Percentiles rank a stretch among this genome's conserved stretches.
These are phyloP conservation scores for Candida qinlingensis DNA, from an alignment of 805 yeast species.

Conservation along the genomic window DNA sequence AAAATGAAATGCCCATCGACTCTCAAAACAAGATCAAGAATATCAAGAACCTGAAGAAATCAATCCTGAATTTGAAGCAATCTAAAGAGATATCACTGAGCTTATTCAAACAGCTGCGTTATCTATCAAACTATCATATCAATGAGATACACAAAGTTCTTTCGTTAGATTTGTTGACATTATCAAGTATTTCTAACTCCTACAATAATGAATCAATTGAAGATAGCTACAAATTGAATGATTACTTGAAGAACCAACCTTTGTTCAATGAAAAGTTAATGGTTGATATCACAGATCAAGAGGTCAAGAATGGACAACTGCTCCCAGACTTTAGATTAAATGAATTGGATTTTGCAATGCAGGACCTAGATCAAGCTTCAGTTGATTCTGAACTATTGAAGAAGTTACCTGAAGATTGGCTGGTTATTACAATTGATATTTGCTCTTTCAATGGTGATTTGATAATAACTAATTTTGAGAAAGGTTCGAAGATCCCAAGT, in stretches of 20 bases:
- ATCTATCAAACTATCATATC: slow-evolving; percentile 24
- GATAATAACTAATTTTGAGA: slow-evolving; percentile 41
- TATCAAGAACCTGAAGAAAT: slow-evolving; percentile 19
- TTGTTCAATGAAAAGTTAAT: slow-evolving; percentile 23
- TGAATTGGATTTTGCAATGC: slow-evolving; percentile 3
- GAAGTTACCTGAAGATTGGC: slow-evolving; percentile 45
- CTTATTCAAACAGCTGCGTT: slow-evolving; percentile 16
- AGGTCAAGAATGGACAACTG: slow-evolving; percentile 4
- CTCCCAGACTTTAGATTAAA: slow-evolving; percentile 16
- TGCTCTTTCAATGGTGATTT: slow-evolving; percentile 56
- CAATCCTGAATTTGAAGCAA: slow-evolving; percentile 19
- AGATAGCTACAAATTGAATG: slow-evolving; percentile 23
- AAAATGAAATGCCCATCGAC: background rate
- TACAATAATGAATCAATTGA: slow-evolving; percentile 16
- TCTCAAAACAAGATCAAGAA: slow-evolving; percentile 14
- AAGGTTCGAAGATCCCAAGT: slow-evolving; percentile 33
- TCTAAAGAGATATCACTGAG: slow-evolving; percentile 17
- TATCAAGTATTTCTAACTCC: slow-evolving; percentile 22
- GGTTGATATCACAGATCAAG: slow-evolving; percentile 13
- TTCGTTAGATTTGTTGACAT: slow-evolving; percentile 21
- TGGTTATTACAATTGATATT: slow-evolving; percentile 54
- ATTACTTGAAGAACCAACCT: slow-evolving; percentile 23
- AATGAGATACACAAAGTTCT: slow-evolving; percentile 22
- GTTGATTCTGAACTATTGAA: slow-evolving; percentile 8
- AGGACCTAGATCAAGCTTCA: background rate